Percentiles rank a stretch among this genome's conserved stretches.
Conservation (phyloP, 805 yeast genomes). For the Blastobotrys chiropterorum region DNA sequence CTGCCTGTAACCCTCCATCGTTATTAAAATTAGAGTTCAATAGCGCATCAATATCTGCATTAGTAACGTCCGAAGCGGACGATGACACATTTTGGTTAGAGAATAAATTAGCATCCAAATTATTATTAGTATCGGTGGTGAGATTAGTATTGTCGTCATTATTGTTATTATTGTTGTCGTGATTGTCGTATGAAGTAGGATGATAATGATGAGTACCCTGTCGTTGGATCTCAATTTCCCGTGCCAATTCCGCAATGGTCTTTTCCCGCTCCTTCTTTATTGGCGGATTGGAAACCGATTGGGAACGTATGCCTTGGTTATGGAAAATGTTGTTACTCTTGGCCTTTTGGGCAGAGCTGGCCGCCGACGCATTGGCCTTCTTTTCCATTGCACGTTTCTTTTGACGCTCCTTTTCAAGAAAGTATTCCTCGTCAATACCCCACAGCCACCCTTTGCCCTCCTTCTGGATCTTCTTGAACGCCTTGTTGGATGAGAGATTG, state of each 20-base stretch:
- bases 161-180: not conserved
- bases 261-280: slow-evolving; percentile 21
- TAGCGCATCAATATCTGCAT: not conserved
- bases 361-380: slow-evolving; percentile 15
- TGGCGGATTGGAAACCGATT: not conserved
- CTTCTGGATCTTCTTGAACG: slow-evolving; percentile 72
- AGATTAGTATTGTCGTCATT: not conserved
- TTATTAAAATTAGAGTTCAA: not conserved
- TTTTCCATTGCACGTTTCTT: slow-evolving; percentile 43
- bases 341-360: slow-evolving; percentile 14
- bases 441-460: slow-evolving; percentile 95
- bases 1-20: not conserved
- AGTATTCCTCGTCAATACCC: slow-evolving; percentile 83
- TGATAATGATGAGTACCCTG: slow-evolving; percentile 10
- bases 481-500: slow-evolving; percentile 77
- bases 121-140: slow-evolving; percentile 8
- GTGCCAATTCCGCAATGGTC: slow-evolving; percentile 30
- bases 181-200: not conserved
- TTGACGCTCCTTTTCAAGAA: slow-evolving; percentile 72
- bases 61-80: not conserved
- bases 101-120: slow-evolving; percentile 12
- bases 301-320: not conserved
- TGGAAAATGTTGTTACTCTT: slow-evolving; percentile 9
- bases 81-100: not conserved
- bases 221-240: slow-evolving; percentile 26